Conservation (phyloP, 305 asterid genomes). For the Withania somnifera region DNA sequence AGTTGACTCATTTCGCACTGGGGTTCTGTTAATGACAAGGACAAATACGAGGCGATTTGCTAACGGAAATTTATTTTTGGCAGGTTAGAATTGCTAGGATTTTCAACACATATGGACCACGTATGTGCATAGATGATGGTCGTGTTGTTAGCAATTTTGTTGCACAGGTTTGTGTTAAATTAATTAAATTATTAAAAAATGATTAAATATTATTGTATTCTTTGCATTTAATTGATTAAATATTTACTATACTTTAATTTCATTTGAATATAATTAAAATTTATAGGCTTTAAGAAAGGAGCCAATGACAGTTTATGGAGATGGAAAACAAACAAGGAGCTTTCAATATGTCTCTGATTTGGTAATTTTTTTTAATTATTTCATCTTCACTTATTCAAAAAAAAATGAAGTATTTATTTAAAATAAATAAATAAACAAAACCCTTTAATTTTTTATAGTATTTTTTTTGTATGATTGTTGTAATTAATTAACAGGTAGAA, state of each 20-base stretch:
- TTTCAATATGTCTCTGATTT: slow-evolving; percentile 82
- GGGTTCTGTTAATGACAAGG: not conserved
- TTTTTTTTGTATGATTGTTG: not conserved
- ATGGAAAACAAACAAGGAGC: slow-evolving; percentile 92
- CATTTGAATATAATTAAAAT: not conserved
- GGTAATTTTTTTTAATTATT: slow-evolving; percentile 33
- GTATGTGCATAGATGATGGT: slow-evolving; percentile 86
- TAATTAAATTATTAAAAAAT: not conserved
- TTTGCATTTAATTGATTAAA: not conserved
- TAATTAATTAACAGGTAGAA: slow-evolving; percentile 43
- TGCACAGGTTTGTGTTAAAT: slow-evolving; percentile 47
- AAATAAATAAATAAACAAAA: not conserved
- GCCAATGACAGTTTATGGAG: slow-evolving; percentile 83
- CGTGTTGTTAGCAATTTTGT: slow-evolving; percentile 93
- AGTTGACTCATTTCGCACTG: not conserved
- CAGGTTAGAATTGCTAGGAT: slow-evolving; percentile 85
- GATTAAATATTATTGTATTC: not conserved
- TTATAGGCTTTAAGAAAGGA: slow-evolving; percentile 74
- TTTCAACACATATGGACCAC: slow-evolving; percentile 86
- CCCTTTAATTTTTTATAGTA: not conserved
- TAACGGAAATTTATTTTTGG: not conserved
- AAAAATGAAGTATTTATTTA: not conserved
- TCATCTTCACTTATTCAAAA: not conserved
- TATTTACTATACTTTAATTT: not conserved
- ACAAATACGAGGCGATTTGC: not conserved